A percentile compares a stretch with the other conserved stretches of the same genome.
phyloP scores from a whole-genome alignment of 371 early-diverging fungal genomes.

The Synchytrium microbalum region DNA sequence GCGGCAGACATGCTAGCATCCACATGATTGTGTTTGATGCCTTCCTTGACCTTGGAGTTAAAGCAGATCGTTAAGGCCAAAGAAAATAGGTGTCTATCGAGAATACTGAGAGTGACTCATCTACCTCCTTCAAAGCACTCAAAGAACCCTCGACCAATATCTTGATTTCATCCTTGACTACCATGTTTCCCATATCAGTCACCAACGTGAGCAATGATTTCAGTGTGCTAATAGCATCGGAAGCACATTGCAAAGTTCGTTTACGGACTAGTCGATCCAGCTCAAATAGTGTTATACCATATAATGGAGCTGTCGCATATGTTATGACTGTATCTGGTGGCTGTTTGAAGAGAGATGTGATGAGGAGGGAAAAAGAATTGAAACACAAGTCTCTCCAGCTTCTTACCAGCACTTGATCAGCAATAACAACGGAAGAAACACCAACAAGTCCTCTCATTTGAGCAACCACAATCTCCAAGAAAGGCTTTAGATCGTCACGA shows the following conservation, averaged over 20 bases:
- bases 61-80: too few relatives aligned
- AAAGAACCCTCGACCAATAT: slow-evolving; percentile 34
- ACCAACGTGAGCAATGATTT: slow-evolving; percentile 72
- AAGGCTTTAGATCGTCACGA: slow-evolving; percentile 48
- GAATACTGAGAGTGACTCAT: too few relatives aligned
- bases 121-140: not conserved
- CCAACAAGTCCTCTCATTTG: slow-evolving; percentile 79
- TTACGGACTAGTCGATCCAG: slow-evolving; percentile 59
- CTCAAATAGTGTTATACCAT: slow-evolving; percentile 64
- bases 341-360: slow-evolving; percentile 10
- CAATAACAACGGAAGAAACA: slow-evolving; percentile 27
- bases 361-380: too few relatives aligned
- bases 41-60: not conserved
- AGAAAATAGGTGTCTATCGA: too few relatives aligned
- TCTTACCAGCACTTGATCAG: not conserved
- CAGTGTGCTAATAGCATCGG: slow-evolving; percentile 63
- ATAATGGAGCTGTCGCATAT: slow-evolving; percentile 10
- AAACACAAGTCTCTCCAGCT: too few relatives aligned
- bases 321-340: slow-evolving; percentile 3
- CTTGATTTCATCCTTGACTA: slow-evolving; percentile 76
- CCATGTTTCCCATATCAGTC: slow-evolving; percentile 78
- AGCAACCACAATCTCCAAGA: slow-evolving; percentile 66
- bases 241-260: slow-evolving; percentile 60
- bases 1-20: slow-evolving; percentile 18
- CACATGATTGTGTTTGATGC: not conserved